Conservation (phyloP, 73 alveolate species). For the Blepharisma japonicum region DNA sequence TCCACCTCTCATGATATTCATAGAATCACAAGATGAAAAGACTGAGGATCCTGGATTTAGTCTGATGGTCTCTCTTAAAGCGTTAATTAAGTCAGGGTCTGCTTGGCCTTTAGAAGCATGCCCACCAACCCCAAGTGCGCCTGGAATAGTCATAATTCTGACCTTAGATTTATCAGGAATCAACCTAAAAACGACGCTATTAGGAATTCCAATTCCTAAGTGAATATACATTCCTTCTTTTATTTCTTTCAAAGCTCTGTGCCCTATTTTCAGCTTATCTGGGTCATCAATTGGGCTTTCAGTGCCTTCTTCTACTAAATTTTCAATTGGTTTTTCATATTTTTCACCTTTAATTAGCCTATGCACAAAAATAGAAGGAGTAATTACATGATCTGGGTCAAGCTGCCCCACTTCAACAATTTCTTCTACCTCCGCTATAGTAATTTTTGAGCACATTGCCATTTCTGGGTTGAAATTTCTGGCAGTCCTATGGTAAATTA, state of each 20-base stretch:
- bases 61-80: conserved; percentile 85
- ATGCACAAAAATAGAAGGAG: conserved; percentile 70
- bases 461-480: conserved; percentile 73
- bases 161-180: conserved; percentile 49
- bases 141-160: conserved; percentile 61
- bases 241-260: conserved; percentile 82
- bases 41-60: conserved; percentile 71
- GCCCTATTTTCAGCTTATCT: conserved; percentile 35
- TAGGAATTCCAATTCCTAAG: conserved; percentile 92
- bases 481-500: conserved; percentile 55
- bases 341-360: conserved; percentile 58
- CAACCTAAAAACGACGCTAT: conserved; percentile 49
- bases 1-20: conserved; percentile 85
- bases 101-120: conserved; percentile 73
- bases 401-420: conserved; percentile 64
- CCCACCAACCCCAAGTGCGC: conserved; percentile 83
- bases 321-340: conserved; percentile 61
- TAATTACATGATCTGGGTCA: conserved; percentile 69
- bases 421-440: conserved; percentile 77
- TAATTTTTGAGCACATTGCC: conserved; percentile 64
- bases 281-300: neutral
- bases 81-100: conserved; percentile 85
- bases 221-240: conserved; percentile 72
- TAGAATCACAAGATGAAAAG: conserved; percentile 77
- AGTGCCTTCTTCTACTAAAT: conserved; percentile 35